phyloP scores from a whole-genome alignment of 345 rosid species.

The Ceriops decandra region DNA sequence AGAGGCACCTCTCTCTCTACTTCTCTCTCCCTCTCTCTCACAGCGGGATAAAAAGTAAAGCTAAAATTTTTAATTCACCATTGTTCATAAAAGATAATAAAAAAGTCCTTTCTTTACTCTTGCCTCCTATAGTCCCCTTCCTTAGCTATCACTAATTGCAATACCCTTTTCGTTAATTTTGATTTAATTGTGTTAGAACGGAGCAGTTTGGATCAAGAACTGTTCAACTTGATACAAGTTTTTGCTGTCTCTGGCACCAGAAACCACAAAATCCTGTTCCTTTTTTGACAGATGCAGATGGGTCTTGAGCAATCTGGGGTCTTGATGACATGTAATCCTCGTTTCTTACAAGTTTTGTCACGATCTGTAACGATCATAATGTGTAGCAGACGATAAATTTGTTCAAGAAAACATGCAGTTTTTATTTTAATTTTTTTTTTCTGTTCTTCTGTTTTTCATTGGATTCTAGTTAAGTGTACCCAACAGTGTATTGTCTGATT shows the following conservation, averaged over 20 bases:
- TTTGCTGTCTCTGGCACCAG: slow-evolving; percentile 22
- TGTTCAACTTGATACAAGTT: slow-evolving; percentile 23
- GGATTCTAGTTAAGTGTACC: slow-evolving; percentile 30
- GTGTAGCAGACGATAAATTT: slow-evolving; percentile 24
- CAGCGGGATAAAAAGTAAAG: too few relatives aligned
- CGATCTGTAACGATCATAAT: slow-evolving; percentile 45
- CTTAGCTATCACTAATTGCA: slow-evolving; percentile 18
- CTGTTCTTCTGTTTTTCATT: neutral
- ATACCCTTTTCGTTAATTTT: slow-evolving; percentile 8
- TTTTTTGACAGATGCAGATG: slow-evolving; percentile 44
- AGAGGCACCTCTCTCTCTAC: slow-evolving; percentile 26
- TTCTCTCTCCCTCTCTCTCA: slow-evolving; percentile 10
- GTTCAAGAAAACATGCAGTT: slow-evolving; percentile 19
- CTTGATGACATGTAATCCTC: slow-evolving; percentile 39
- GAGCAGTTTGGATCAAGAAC: slow-evolving; percentile 27
- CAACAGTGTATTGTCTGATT: slow-evolving; percentile 18
- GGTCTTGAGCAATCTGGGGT: slow-evolving; percentile 40
- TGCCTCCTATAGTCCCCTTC: slow-evolving; percentile 1
- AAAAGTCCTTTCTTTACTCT: slow-evolving; percentile 13
- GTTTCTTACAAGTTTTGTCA: slow-evolving; percentile 21
- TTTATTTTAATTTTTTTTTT: neutral
- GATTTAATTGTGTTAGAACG: neutral
- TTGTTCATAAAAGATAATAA: neutral
- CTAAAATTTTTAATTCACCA: neutral
- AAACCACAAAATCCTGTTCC: slow-evolving; percentile 24